Evolutionary conservation across 768 basidiomycete species (phyloP).

Genomic region (Suillus discolor): DNA sequence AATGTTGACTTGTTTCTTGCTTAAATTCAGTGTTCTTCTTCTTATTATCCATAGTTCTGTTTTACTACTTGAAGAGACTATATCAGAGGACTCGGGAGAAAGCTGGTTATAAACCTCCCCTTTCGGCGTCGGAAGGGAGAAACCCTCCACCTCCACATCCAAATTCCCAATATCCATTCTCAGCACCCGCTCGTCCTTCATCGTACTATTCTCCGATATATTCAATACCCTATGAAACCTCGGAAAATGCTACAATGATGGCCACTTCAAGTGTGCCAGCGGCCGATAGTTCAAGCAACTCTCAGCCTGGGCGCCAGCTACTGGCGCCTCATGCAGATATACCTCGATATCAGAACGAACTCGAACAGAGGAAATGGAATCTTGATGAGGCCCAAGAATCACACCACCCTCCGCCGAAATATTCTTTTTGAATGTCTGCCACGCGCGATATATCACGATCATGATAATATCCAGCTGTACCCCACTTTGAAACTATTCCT

Average conservation of each 20-base stretch:
- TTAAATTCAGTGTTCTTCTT: conserved; percentile 2
- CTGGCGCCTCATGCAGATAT: conserved; percentile 10
- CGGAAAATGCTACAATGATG: background rate
- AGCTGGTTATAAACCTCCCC: background rate
- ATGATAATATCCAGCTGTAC: background rate
- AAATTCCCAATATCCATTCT: conserved; percentile 12
- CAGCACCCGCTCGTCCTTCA: conserved; percentile 4
- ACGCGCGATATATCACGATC: background rate
- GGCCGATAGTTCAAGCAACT: conserved; percentile 49
- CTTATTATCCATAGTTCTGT: conserved; percentile 3
- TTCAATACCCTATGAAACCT: background rate
- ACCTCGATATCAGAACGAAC: conserved; percentile 11
- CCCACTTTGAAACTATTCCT: background rate
- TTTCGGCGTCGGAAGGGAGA: conserved; percentile 1
- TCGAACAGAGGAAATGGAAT: conserved; percentile 2
- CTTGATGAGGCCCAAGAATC: conserved; percentile 7
- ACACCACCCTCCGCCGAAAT: conserved; percentile 9
- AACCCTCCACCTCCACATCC: conserved; percentile 5
- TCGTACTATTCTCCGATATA: background rate
- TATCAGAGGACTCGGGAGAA: background rate
- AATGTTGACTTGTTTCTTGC: background rate
- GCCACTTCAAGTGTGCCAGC: conserved; percentile 85
- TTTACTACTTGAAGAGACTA: conserved; percentile 13
- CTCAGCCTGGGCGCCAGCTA: background rate
- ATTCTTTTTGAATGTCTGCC: conserved; percentile 2